These are phyloP conservation scores for Somion occarium DNA, from an alignment of 1,284 basidiomycete species.

Conservation along the genomic window DNA sequence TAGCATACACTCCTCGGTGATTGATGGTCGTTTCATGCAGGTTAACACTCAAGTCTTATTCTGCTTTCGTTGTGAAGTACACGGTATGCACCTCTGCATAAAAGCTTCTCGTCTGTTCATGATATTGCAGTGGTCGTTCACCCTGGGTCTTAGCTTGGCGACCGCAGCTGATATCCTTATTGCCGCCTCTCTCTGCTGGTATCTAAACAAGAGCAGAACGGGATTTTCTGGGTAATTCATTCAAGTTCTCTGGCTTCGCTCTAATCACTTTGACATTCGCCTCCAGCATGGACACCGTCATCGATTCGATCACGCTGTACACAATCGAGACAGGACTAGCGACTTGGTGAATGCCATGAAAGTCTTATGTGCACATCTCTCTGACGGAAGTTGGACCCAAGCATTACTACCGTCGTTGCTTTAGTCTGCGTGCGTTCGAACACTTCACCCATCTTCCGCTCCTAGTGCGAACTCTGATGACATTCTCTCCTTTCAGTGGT, in stretches of 20 bases:
- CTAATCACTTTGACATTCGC: not conserved
- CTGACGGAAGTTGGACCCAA: too few relatives aligned
- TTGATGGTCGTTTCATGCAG: slow-evolving; percentile 12
- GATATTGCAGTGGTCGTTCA: slow-evolving; percentile 44
- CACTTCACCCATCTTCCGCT: not conserved
- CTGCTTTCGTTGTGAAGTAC: slow-evolving; percentile 10
- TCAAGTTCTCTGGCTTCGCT: not conserved
- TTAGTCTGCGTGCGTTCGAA: slow-evolving; percentile 33
- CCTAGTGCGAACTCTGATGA: not conserved
- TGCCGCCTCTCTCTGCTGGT: slow-evolving; percentile 38
- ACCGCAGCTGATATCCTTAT: slow-evolving; percentile 44
- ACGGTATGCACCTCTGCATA: slow-evolving; percentile 3
- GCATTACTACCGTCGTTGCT: slow-evolving; percentile 6
- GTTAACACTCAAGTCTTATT: slow-evolving; percentile 27
- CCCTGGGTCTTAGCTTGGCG: slow-evolving; percentile 43
- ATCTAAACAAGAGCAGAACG: slow-evolving; percentile 35
- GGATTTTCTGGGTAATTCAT: slow-evolving; percentile 32
- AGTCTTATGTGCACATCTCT: too few relatives aligned
- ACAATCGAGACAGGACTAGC: slow-evolving; percentile 43
- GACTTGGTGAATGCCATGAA: slow-evolving; percentile 41
- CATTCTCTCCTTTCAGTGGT: slow-evolving; percentile 30
- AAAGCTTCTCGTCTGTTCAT: not conserved
- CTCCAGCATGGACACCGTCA: slow-evolving; percentile 36
- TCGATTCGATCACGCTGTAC: slow-evolving; percentile 42
- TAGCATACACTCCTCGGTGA: not conserved